Conservation (phyloP, 352 stramenopile genomes). For the Phytophthora pluvialis region DNA sequence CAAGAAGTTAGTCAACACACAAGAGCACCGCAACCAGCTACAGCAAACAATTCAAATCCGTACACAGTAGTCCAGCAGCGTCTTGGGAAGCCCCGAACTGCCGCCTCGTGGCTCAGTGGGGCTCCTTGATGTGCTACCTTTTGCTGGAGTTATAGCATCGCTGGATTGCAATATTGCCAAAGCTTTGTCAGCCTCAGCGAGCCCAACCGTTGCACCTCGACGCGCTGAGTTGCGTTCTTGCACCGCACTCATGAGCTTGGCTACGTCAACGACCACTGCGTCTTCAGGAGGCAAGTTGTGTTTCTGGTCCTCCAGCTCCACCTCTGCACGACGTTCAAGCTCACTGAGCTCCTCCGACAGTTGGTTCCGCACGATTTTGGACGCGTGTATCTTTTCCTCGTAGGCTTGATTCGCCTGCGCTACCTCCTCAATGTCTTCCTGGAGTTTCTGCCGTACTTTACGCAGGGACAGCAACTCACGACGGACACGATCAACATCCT, state of each 20-base stretch:
- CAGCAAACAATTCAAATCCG: neutral
- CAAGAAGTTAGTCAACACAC: no score
- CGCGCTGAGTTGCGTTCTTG: constrained; percentile 41
- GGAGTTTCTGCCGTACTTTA: constrained; percentile 65
- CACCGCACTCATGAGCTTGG: constrained; percentile 63
- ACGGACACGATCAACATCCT: constrained; percentile 63
- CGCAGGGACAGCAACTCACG: constrained; percentile 63
- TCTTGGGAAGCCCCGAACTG: constrained; percentile 16
- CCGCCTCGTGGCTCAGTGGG: neutral
- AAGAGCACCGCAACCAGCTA: neutral
- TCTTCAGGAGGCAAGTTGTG: constrained; percentile 71
- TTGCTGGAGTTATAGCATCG: neutral
- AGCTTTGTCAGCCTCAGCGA: neutral
- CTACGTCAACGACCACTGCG: constrained; percentile 65
- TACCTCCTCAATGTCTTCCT: constrained; percentile 66
- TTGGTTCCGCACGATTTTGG: constrained; percentile 56
- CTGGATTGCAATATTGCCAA: constrained; percentile 3
- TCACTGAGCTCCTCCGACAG: constrained; percentile 62
- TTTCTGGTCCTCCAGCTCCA: constrained; percentile 56
- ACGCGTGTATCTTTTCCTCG: constrained; percentile 53
- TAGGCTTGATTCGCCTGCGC: constrained; percentile 42
- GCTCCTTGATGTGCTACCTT: constrained; percentile 1
- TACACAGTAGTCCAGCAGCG: constrained; percentile 34
- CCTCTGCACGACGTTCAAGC: constrained; percentile 61
- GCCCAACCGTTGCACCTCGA: constrained; percentile 15